Evolutionary conservation across 495 filamentous ascomycete species (phyloP).

Genomic region (Trichoderma orchidacearum): DNA sequence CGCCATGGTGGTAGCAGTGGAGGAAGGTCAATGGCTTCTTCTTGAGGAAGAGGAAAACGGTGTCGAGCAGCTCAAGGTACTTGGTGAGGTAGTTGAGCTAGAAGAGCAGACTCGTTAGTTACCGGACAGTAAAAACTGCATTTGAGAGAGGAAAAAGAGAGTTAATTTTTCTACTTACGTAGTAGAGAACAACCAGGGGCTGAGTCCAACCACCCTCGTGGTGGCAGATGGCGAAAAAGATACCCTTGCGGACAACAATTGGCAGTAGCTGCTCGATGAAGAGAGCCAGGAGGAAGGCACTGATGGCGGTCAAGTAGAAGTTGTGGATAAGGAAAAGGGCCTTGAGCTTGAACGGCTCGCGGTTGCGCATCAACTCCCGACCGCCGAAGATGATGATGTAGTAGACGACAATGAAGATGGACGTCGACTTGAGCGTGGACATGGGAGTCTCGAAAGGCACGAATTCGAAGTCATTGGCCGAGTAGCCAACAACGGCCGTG

Average conservation of each 20-base stretch:
- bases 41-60: constrained; percentile 71
- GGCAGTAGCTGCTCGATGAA: constrained; percentile 65
- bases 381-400: constrained; percentile 67
- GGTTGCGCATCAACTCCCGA: constrained; percentile 56
- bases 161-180: constrained; percentile 46
- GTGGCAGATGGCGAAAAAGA: constrained; percentile 63
- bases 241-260: constrained; percentile 48
- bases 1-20: constrained; percentile 77
- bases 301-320: constrained; percentile 62
- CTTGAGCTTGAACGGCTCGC: constrained; percentile 53
- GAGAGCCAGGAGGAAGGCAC: constrained; percentile 48
- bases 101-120: too few relatives aligned
- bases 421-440: constrained; percentile 53
- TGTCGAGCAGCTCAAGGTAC: constrained; percentile 71
- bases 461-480: constrained; percentile 59
- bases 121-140: too few relatives aligned
- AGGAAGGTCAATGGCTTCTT: constrained; percentile 84
- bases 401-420: constrained; percentile 52
- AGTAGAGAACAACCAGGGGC: constrained; percentile 63
- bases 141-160: background rate
- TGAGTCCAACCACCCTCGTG: constrained; percentile 65
- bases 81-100: constrained; percentile 53
- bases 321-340: constrained; percentile 68
- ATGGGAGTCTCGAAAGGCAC: constrained; percentile 52
- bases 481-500: constrained; percentile 55